A percentile compares a stretch with the other conserved stretches of the same genome.
These are phyloP conservation scores for Dipodascopsis tothii DNA, from an alignment of 805 yeast species.

Conservation along the genomic window DNA sequence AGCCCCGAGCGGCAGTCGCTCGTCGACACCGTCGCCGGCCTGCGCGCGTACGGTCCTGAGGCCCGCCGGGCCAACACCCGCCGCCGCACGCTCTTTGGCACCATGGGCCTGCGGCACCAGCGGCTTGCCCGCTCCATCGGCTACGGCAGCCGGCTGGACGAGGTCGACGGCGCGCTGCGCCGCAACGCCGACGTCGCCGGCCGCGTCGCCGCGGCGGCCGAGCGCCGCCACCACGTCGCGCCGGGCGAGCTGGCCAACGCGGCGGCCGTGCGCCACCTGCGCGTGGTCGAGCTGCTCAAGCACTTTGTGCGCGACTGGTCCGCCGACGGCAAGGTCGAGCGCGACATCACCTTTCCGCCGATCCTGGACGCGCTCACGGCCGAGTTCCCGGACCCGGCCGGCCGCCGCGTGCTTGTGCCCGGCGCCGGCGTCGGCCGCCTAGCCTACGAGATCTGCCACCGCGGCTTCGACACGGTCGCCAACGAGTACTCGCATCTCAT, in stretches of 20 bases:
- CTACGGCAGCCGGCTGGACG: conserved; percentile 45
- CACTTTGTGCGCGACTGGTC: conserved; percentile 81
- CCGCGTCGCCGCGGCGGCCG: conserved; percentile 38
- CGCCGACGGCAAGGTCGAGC: conserved; percentile 40
- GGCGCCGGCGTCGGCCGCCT: conserved; percentile 83
- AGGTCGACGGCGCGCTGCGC: conserved; percentile 42
- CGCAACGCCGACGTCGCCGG: conserved; percentile 44
- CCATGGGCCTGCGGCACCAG: conserved; percentile 51
- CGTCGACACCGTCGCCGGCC: conserved; percentile 23
- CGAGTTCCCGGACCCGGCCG: conserved; percentile 26
- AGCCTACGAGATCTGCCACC: conserved; percentile 45
- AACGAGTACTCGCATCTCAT: conserved; percentile 71
- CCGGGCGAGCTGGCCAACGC: conserved; percentile 40
- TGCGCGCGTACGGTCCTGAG: conserved; percentile 21
- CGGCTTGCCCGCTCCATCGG: conserved; percentile 45
- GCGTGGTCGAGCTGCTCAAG: conserved; percentile 44
- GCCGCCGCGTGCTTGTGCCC: conserved; percentile 56
- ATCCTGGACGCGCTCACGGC: conserved; percentile 39
- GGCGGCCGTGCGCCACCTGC: conserved; percentile 26
- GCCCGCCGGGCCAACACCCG: conserved; percentile 18
- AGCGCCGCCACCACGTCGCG: conserved; percentile 34
- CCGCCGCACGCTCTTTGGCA: conserved; percentile 25
- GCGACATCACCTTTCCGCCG: conserved; percentile 48
- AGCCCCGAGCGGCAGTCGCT: conserved; percentile 13
- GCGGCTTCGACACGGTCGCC: conserved; percentile 51